Evolutionary conservation across 768 basidiomycete species (phyloP).

Genomic region (Tylopilus sp.): DNA sequence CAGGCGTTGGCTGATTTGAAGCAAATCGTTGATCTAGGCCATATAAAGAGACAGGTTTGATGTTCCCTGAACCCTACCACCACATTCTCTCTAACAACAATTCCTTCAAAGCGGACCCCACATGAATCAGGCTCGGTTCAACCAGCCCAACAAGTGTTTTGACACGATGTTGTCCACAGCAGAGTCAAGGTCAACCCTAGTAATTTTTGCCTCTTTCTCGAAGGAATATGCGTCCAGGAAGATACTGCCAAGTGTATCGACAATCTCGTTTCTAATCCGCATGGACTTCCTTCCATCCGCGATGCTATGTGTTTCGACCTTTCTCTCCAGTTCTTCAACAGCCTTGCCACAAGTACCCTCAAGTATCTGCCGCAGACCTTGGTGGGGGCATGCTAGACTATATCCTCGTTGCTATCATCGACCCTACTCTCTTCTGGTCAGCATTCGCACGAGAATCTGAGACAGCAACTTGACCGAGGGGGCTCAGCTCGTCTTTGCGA

Average conservation of each 20-base stretch:
- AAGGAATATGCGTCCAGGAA: conserved; percentile 41
- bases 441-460: conserved; percentile 35
- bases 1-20: too few relatives aligned
- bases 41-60: background rate
- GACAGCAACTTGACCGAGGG: conserved; percentile 27
- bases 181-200: conserved; percentile 23
- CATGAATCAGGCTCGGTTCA: conserved; percentile 17
- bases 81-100: background rate
- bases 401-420: conserved; percentile 42
- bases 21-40: too few relatives aligned
- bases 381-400: conserved; percentile 42
- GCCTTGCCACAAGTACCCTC: conserved; percentile 35
- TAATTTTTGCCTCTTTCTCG: conserved; percentile 38
- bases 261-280: conserved; percentile 33
- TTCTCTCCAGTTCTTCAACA: conserved; percentile 42
- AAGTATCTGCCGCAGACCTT: conserved; percentile 40
- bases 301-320: conserved; percentile 41
- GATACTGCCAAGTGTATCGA: conserved; percentile 39
- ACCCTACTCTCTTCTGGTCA: conserved; percentile 54
- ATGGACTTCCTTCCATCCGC: conserved; percentile 41
- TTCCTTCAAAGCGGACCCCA: background rate
- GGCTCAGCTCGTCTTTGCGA: conserved; percentile 43
- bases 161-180: conserved; percentile 33
- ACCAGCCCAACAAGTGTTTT: conserved; percentile 36
- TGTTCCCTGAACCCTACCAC: background rate